These are phyloP conservation scores for Sanghuangporus sanghuang DNA, from an alignment of 1,284 basidiomycete genomes.

Conservation along the genomic window DNA sequence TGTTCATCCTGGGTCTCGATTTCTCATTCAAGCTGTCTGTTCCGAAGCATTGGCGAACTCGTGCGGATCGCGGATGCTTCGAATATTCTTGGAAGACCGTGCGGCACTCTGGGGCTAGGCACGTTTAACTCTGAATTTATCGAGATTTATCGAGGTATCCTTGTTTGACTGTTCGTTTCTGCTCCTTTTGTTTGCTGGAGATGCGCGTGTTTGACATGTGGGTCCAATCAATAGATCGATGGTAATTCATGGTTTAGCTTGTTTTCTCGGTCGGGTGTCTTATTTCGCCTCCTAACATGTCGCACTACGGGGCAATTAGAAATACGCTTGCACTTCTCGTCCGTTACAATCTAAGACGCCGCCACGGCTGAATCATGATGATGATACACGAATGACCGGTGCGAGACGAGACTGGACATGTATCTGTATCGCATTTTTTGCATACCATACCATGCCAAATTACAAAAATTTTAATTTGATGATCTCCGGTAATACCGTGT, in stretches of 20 bases:
- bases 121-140: neutral
- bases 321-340: neutral
- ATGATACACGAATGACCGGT: neutral
- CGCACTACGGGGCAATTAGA: neutral
- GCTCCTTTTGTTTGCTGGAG: neutral
- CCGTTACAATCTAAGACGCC: neutral
- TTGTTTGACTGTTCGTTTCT: neutral
- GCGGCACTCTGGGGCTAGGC: neutral
- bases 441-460: neutral
- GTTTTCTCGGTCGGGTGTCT: neutral
- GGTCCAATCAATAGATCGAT: neutral
- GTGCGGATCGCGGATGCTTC: neutral
- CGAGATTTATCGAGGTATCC: neutral
- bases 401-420: neutral
- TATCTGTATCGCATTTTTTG: neutral
- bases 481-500: neutral
- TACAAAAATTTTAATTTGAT: neutral
- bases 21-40: neutral
- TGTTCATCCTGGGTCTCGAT: neutral
- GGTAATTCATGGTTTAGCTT: neutral
- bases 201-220: neutral
- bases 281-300: neutral
- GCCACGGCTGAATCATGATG: neutral
- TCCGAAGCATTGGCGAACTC: neutral
- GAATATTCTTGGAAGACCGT: neutral